These are phyloP conservation scores for Lepiota subincarnata DNA, from an alignment of 768 basidiomycete species.

Conservation along the genomic window DNA sequence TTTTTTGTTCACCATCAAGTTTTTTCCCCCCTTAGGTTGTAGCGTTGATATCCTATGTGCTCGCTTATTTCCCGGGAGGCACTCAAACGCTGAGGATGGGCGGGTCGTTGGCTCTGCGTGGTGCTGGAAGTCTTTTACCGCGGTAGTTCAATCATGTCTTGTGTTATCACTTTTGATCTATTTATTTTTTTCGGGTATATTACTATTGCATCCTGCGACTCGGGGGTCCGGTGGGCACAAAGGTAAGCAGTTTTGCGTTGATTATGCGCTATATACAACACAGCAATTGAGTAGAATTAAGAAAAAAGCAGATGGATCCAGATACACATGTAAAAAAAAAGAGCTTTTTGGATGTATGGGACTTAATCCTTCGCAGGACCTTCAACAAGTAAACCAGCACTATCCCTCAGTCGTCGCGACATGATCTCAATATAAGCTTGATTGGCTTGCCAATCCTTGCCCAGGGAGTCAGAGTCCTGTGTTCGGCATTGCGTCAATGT, in stretches of 20 bases:
- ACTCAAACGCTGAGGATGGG: constrained; percentile 78
- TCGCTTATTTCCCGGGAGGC: constrained; percentile 95
- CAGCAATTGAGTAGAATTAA: neutral
- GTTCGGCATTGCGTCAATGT: neutral
- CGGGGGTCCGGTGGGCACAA: neutral
- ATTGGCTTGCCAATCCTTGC: constrained; percentile 55
- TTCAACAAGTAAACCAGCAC: constrained; percentile 39
- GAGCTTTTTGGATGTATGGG: neutral
- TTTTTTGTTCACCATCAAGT: constrained; percentile 4
- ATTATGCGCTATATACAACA: constrained; percentile 6
- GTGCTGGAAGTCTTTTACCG: constrained; percentile 80
- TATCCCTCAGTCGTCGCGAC: constrained; percentile 64
- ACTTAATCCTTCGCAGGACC: neutral
- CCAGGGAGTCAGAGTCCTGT: constrained; percentile 42
- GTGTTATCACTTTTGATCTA: constrained; percentile 1
- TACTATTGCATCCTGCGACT: neutral
- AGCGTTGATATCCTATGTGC: constrained; percentile 82
- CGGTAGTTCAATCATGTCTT: constrained; percentile 39
- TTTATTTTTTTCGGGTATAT: constrained; percentile 11
- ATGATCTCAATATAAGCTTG: constrained; percentile 76
- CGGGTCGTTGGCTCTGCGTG: constrained; percentile 74
- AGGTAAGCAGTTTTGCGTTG: neutral
- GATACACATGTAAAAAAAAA: neutral
- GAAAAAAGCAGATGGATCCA: neutral
- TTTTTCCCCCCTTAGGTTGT: constrained; percentile 52